Percentiles rank a stretch among this genome's conserved stretches.
These are phyloP conservation scores for Cylindrotheca fusiformis DNA, from an alignment of 108 stramenopile species.

Conservation along the genomic window DNA sequence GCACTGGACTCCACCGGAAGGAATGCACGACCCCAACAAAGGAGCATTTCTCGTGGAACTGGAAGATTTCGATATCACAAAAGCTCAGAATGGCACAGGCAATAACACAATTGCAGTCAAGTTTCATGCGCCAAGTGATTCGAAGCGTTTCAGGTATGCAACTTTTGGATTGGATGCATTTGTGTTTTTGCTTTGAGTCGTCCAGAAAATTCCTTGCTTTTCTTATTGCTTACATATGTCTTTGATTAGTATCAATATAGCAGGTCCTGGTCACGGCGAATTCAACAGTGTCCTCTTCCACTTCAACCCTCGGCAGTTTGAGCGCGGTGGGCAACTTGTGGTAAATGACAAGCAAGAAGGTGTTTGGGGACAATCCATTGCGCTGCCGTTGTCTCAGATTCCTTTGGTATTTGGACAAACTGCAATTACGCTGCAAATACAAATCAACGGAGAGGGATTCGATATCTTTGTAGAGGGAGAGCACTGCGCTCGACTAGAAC, in stretches of 20 bases:
- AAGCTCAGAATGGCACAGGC: constrained; percentile 31
- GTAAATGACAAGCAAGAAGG: constrained; percentile 79
- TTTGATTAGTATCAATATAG: constrained; percentile 74
- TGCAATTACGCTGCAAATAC: constrained; percentile 67
- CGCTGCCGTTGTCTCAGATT: constrained; percentile 66
- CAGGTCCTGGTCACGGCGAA: constrained; percentile 53
- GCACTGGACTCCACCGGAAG: constrained; percentile 62
- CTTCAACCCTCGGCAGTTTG: constrained; percentile 79
- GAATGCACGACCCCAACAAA: constrained; percentile 49
- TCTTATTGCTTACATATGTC: no score
- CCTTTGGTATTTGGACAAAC: constrained; percentile 78
- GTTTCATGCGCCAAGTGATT: constrained; percentile 71
- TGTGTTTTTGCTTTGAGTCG: neutral
- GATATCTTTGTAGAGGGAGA: constrained; percentile 74
- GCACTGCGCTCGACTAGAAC: constrained; percentile 80
- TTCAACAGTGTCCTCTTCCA: constrained; percentile 72
- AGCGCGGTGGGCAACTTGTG: constrained; percentile 73
- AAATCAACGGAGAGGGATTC: constrained; percentile 82
- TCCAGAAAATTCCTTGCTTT: neutral
- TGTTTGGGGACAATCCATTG: constrained; percentile 75
- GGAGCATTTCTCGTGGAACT: constrained; percentile 63
- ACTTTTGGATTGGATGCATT: neutral
- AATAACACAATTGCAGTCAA: constrained; percentile 89
- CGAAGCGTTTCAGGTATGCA: constrained; percentile 58
- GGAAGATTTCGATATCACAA: constrained; percentile 56